phyloP scores from a whole-genome alignment of 768 basidiomycete genomes.

The Kwoniella mangroviensis region DNA sequence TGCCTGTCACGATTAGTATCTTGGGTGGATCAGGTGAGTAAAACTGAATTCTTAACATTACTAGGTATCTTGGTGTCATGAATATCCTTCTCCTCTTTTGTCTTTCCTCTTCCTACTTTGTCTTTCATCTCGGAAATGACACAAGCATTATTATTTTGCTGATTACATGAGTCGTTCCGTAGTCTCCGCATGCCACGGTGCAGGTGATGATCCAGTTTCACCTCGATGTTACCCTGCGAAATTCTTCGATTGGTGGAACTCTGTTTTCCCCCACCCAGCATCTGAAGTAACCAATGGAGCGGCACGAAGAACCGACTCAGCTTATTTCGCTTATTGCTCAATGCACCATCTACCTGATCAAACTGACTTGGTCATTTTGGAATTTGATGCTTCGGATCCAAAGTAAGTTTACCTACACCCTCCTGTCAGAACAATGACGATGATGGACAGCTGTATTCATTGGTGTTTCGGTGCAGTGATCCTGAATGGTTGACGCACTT shows the following conservation, averaged over 20 bases:
- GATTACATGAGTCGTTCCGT: neutral
- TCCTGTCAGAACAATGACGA: no score
- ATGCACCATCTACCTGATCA: conserved; percentile 91
- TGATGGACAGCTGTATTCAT: no score
- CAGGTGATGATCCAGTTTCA: conserved; percentile 86
- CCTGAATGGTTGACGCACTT: conserved; percentile 76
- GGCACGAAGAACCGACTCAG: conserved; percentile 87
- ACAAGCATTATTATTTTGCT: neutral
- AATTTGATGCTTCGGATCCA: conserved; percentile 88
- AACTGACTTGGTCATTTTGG: conserved; percentile 92
- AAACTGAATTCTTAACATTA: neutral
- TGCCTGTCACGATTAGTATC: conserved; percentile 87
- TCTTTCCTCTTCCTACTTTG: neutral
- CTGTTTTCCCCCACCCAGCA: conserved; percentile 94
- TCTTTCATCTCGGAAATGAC: neutral
- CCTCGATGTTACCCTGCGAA: conserved; percentile 84
- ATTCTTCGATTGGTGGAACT: conserved; percentile 98
- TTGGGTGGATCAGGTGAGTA: conserved; percentile 82
- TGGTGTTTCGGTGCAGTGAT: conserved; percentile 67
- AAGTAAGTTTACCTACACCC: conserved; percentile 65
- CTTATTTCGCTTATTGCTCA: conserved; percentile 94
- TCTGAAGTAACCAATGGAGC: conserved; percentile 98
- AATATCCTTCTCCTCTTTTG: neutral
- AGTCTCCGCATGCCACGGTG: conserved; percentile 94
- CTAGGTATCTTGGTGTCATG: neutral